Percentiles rank a stretch among this genome's conserved stretches.
These are phyloP conservation scores for Sanghuangporus sanghuang DNA, from an alignment of 1,284 basidiomycete genomes.

Conservation along the genomic window DNA sequence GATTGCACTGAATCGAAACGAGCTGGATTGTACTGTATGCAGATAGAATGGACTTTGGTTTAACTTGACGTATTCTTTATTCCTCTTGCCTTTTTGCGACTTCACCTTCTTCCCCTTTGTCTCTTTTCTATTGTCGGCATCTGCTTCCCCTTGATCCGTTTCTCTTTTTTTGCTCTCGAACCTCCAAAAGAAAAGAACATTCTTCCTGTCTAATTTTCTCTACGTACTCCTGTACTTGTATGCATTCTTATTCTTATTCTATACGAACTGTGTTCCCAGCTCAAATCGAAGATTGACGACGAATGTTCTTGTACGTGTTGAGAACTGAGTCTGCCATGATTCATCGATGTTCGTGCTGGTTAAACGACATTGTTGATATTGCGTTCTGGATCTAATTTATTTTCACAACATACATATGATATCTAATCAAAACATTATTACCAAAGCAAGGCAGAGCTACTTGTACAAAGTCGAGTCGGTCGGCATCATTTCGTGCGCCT, in stretches of 20 bases:
- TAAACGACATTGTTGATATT: background rate
- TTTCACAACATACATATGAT: background rate
- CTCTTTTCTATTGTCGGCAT: background rate
- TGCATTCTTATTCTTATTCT: background rate
- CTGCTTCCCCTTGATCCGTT: background rate
- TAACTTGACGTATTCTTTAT: background rate
- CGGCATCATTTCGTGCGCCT: too few relatives aligned
- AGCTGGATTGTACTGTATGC: too few relatives aligned
- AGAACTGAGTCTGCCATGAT: conserved; percentile 8
- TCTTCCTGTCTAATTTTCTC: background rate
- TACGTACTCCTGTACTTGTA: background rate
- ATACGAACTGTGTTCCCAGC: background rate
- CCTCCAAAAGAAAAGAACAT: background rate
- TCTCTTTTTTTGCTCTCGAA: background rate
- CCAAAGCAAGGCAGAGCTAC: background rate
- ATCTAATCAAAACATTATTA: background rate
- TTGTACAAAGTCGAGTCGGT: background rate
- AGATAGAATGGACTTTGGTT: too few relatives aligned
- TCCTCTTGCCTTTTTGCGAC: background rate
- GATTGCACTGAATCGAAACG: background rate
- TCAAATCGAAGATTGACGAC: background rate
- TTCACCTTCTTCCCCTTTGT: background rate
- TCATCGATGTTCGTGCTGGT: background rate
- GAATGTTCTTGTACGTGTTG: conserved; percentile 11
- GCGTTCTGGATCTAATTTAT: background rate